Base-by-base conservation (phyloP, 164 flowering plant species). In the Aristolochia fimbriata region DNA sequence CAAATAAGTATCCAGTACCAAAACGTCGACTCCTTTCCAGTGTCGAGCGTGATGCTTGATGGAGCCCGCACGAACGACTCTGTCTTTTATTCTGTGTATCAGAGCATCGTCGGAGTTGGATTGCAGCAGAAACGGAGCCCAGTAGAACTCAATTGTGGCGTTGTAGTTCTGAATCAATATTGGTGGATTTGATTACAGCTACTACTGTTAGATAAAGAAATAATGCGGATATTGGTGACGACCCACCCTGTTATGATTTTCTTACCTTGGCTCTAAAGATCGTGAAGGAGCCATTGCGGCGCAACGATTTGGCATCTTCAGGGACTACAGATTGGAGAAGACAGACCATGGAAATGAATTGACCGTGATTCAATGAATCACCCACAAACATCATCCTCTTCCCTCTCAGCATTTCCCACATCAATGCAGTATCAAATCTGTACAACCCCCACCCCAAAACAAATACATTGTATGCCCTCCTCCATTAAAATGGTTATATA, bases 41-140 rank as follows among this genome's bases (percentile, higher is more conserved):
- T 77, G 15, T 17, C 55, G 54, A 15, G 84, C 91, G 31, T 87
- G 94, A 62, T 80, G 84, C 33, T 76, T 71, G 57, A 87, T 78
- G 1, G 94, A 84, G 6, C 85, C 86, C 58, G 66, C 76, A 23
- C 88, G 68, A 15, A 84, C 82, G 13, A 87, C 70, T 65, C 94
- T 68, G 27, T 87, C 88, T 0, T 81, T 56, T 50, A 84, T 52
- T 48, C 85, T 71, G 58, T 84, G 91, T 20, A 78, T 57, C 5
- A 77, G 72, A 0, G 90, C 81, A 43, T 84, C 49, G 54, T 87
- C 94, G 0, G 91, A 74, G 60, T 87, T 87, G 9, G 99, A 93
- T 76, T 90, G 96, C 6, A 93, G 74, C 31, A 93, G 83, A 68
- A 93, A 85, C 15, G 99, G 97, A 2, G 97, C 97, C 97, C 99